Conservation (phyloP, 2,329 filamentous ascomycete genomes). For the Xylaria sp. region DNA sequence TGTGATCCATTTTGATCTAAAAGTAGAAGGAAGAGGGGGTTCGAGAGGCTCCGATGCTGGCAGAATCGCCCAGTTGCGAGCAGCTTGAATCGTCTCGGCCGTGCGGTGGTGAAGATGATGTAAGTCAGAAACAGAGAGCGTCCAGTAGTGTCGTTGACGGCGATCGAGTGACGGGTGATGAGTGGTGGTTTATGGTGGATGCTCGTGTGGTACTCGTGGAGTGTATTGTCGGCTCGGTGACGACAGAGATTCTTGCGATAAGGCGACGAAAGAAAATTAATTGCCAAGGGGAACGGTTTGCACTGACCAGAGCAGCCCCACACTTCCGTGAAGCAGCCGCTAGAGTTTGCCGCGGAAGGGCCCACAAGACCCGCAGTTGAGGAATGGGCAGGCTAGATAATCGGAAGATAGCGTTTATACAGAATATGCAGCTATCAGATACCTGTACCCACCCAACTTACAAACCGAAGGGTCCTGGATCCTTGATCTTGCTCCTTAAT, state of each 20-base stretch:
- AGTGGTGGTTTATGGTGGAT: background rate
- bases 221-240: conserved; percentile 4
- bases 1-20: conserved; percentile 80
- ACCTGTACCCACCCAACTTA: background rate
- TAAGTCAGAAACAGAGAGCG: background rate
- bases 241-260: conserved; percentile 15
- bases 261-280: conserved; percentile 34
- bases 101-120: background rate
- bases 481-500: background rate
- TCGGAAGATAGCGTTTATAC: background rate
- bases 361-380: background rate
- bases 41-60: background rate
- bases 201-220: background rate
- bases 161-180: background rate
- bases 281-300: conserved; percentile 1
- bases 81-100: background rate
- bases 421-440: conserved; percentile 22
- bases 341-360: conserved; percentile 3
- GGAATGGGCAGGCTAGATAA: background rate
- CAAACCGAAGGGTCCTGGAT: background rate
- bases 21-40: conserved; percentile 14
- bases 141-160: background rate
- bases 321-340: background rate
- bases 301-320: conserved; percentile 5
- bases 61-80: conserved; percentile 9